Conservation (phyloP, 306 rosid genomes). For the Bauhinia variegata region DNA sequence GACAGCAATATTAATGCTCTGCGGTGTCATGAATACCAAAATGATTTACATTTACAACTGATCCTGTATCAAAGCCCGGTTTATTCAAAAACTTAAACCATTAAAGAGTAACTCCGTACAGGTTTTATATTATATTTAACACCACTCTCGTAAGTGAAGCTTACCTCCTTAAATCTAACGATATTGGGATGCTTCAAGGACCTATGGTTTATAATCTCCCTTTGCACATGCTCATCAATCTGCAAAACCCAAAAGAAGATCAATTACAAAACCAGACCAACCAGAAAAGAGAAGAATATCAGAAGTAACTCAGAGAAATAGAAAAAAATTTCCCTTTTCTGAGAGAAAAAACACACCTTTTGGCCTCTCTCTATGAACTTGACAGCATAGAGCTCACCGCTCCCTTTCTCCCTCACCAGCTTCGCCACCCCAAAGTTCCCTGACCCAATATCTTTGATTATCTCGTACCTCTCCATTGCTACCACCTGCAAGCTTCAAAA, state of each 20-base stretch:
- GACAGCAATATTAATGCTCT: too few species aligned
- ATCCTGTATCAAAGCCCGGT: too few species aligned
- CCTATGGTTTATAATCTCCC: constrained; percentile 95
- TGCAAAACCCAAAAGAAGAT: constrained; percentile 32
- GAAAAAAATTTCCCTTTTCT: constrained; percentile 12
- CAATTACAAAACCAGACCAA: neutral
- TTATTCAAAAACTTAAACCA: too few species aligned
- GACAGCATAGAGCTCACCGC: constrained; percentile 79
- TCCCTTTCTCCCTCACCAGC: constrained; percentile 74
- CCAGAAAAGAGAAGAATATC: too few species aligned
- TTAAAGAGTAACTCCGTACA: too few species aligned
- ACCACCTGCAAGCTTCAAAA: constrained; percentile 10
- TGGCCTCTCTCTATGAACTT: constrained; percentile 90
- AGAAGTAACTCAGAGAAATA: too few species aligned
- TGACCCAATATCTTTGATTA: constrained; percentile 84
- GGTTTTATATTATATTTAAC: too few species aligned
- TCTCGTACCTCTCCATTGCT: constrained; percentile 84
- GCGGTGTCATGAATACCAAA: too few species aligned
- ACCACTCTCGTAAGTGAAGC: too few species aligned
- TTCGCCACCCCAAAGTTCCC: constrained; percentile 98
- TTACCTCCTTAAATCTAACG: constrained; percentile 94
- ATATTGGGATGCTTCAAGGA: constrained; percentile 96
- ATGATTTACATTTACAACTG: too few species aligned
- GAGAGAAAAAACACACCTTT: constrained; percentile 53
- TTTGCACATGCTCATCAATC: constrained; percentile 96